Evolutionary conservation across 176 grass and related monocot species (phyloP), one percentile per base, ranked within the genome.

Genomic region (Triticum turgidum): DNA sequence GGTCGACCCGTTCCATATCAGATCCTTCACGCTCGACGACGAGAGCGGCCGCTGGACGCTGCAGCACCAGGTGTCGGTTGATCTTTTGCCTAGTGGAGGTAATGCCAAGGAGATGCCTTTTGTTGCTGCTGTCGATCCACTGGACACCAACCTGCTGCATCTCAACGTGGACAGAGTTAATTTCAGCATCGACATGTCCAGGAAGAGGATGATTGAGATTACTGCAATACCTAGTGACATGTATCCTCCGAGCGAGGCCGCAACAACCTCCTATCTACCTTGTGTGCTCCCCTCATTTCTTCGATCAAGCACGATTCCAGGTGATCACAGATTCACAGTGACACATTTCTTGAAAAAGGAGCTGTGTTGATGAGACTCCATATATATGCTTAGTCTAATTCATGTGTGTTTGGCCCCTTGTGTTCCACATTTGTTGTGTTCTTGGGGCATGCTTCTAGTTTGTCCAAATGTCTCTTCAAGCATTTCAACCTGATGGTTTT

Each of bases 171-270:
- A 61, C 0, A n/a, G 11, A 22, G 52, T 78, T 13, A 78, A 11
- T 59, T 17, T 22, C 21, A 78, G 76, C 76, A 30, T 78, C 52
- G 76, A 78, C 32, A 78, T 78, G 54, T 34, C 51, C 52, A 33
- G 10, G 76, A 11, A 22, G 37, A 78, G 11, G 52, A 22, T 78
- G 1, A 35, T 78, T 38, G 10, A 61, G 76, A 11, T 32, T 38
- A 37, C 24, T 30, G 64, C 27, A 12, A 32, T 66, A 32, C 64
- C 4, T 12, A 66, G 11, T 15, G 64, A 29, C 25, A 15, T 33
- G 29, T 66, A 5, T 66, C 64, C 64, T 32, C 64, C 61, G n/a
- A 73, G 69, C 37, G 9, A 34, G 29, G 32, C 75, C 49, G 51
- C 51, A 2, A 21, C 51, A 38, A 22, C 6, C 9, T 61, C 32